These are phyloP conservation scores for Solanum habrochaites DNA, from an alignment of 257 asterid species.

Conservation along the genomic window DNA sequence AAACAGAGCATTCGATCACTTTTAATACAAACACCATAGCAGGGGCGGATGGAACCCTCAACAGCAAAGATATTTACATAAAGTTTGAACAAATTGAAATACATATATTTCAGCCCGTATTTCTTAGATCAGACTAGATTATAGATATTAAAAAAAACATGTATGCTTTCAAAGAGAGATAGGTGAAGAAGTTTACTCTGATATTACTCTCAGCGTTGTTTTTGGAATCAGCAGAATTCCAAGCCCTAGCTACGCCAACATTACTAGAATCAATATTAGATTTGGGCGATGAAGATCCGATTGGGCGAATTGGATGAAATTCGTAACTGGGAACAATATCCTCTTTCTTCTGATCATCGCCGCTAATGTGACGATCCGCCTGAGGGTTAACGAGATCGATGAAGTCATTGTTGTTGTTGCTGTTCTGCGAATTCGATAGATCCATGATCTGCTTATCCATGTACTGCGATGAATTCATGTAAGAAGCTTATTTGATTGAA, in stretches of 20 bases:
- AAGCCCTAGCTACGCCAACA: conserved; percentile 25
- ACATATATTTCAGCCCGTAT: neutral
- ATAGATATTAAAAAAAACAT: neutral
- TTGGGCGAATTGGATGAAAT: conserved; percentile 74
- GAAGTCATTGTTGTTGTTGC: conserved; percentile 32
- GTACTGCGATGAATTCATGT: conserved; percentile 62
- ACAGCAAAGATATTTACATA: neutral
- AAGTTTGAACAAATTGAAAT: neutral
- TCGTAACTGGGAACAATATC: conserved; percentile 73
- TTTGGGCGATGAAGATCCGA: conserved; percentile 28
- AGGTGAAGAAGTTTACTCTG: conserved; percentile 32
- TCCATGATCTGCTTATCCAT: conserved; percentile 99
- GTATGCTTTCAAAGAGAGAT: neutral
- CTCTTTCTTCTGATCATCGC: conserved; percentile 26
- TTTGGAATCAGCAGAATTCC: conserved; percentile 73
- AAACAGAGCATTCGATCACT: neutral
- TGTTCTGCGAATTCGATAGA: conserved; percentile 63
- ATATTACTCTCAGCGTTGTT: conserved; percentile 18
- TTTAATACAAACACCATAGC: neutral
- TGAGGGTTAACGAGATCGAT: conserved; percentile 67
- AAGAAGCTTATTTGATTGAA: neutral
- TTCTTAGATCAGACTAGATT: neutral
- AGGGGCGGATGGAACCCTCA: neutral
- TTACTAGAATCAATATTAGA: conserved; percentile 37
- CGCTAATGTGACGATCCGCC: conserved; percentile 5